phyloP scores from a whole-genome alignment of 2,329 filamentous ascomycete genomes.

The Aspergillus unguis region DNA sequence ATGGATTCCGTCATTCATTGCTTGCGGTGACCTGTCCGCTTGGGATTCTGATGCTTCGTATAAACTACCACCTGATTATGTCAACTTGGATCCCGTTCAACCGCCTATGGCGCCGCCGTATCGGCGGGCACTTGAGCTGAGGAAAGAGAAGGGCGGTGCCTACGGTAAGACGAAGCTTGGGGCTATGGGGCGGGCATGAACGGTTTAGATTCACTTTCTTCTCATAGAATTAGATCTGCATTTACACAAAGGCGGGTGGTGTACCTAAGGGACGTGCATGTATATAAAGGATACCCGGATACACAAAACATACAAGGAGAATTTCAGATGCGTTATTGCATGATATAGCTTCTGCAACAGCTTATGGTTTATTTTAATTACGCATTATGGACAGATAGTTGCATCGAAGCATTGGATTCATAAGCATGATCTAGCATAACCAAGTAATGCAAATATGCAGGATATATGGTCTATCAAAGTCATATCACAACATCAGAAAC shows the following conservation, averaged over 20 bases:
- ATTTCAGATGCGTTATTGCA: neutral
- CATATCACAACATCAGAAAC: conserved; percentile 11
- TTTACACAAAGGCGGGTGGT: neutral
- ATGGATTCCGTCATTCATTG: conserved; percentile 94
- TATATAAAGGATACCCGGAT: conserved; percentile 17
- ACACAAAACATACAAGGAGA: neutral
- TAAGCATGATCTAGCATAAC: conserved; percentile 3
- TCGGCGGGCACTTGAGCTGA: conserved; percentile 81
- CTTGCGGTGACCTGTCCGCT: conserved; percentile 91
- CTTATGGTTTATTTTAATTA: neutral
- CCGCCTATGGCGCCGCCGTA: conserved; percentile 96
- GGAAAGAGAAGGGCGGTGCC: conserved; percentile 70
- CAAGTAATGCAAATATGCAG: neutral
- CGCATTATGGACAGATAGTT: neutral
- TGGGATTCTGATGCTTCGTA: conserved; percentile 97
- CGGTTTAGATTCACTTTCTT: neutral
- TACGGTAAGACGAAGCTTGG: conserved; percentile 66
- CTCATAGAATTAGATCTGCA: no score
- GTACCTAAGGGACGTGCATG: conserved; percentile 7
- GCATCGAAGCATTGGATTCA: neutral
- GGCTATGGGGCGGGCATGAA: conserved; percentile 24
- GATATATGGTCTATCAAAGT: conserved; percentile 10
- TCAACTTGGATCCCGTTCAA: conserved; percentile 87
- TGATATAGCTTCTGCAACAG: neutral
- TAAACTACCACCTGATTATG: conserved; percentile 76